Evolutionary conservation across 2,329 filamentous ascomycete species (phyloP).

Genomic region (Monosporascus sp.): DNA sequence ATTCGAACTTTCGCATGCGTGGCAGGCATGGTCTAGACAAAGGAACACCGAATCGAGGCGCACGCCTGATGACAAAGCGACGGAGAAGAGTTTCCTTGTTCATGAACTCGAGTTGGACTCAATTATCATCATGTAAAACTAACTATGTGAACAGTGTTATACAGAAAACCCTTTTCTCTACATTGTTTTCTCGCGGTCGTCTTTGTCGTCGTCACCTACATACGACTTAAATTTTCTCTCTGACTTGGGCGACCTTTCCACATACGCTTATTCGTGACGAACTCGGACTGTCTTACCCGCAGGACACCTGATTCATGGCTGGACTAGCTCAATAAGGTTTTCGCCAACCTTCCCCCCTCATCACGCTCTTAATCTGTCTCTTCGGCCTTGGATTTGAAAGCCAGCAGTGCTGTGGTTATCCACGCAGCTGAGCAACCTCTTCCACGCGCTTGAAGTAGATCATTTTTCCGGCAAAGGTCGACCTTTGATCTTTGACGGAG

Average conservation of each 20-base stretch:
- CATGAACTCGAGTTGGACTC: too few species aligned
- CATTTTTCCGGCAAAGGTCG: slow-evolving; percentile 25
- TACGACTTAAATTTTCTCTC: neutral
- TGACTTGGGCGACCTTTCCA: neutral
- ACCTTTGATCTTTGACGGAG: slow-evolving; percentile 23
- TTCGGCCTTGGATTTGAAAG: slow-evolving; percentile 31
- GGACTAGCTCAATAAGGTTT: slow-evolving; percentile 29
- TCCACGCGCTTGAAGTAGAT: slow-evolving; percentile 37
- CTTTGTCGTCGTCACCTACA: neutral
- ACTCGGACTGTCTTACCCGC: neutral
- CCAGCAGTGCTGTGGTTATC: slow-evolving; percentile 19
- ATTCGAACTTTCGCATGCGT: neutral
- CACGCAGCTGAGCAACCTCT: slow-evolving; percentile 20
- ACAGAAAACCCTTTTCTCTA: neutral
- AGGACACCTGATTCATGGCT: slow-evolving; percentile 30
- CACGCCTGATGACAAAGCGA: too few species aligned
- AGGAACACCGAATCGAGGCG: neutral
- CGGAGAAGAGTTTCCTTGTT: too few species aligned
- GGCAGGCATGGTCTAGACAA: neutral
- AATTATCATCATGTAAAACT: neutral
- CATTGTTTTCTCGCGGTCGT: neutral
- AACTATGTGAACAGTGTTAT: neutral
- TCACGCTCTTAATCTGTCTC: slow-evolving; percentile 22
- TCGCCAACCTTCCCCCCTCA: slow-evolving; percentile 14
- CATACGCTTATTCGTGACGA: neutral